Base-by-base conservation (phyloP, 2,329 filamentous ascomycete genomes). In the Talaromyces sp. region DNA sequence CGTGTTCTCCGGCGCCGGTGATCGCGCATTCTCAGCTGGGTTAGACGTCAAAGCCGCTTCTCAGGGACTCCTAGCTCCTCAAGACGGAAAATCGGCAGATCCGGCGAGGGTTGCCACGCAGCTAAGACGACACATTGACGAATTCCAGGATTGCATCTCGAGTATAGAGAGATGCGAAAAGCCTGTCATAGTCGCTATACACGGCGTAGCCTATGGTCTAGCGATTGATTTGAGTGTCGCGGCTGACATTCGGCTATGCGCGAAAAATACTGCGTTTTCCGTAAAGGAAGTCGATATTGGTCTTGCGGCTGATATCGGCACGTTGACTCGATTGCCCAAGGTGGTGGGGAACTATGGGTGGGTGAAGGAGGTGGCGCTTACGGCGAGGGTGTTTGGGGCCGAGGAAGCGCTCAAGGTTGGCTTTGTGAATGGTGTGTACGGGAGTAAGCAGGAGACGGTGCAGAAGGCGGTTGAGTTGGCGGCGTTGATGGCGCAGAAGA, bases 121-220 rank as follows among this genome's bases (percentile, higher is more conserved):
- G 3, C 72, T 93, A 59, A 85, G 91, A 58, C 84, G 87, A 37
- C 85, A 92, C 75, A 89, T 98, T 65, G 78, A 84, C 67, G 87
- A 92, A 68, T 96, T 97, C 76, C 95, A 99, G 78, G 84, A 85
- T 60, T 90, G 88, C 72, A 88, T 99, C 68, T 84, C 84, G 1
- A 85, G 88, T 14, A 81, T 96, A 62, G 94, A 97, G 76, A 88
- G 85, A 70, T 98, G 94, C 78, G 91, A 95, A 79, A 98, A 98
- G 80, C 92, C 92, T 67, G 91, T 97, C 39, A 90, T 98, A 66
- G 89, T 87, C 60, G 88, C 92, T 22, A 79, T 97, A 69, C 91
- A 96, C 72, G 93, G 90, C 47, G 87, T 93, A 70, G 85, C 89
- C 3, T 87, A 91, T 70, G 92, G 93, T 16, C 83, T 96, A 10